Base-by-base conservation (phyloP, 495 filamentous ascomycete species). In the Penicillium bialowiezense region DNA sequence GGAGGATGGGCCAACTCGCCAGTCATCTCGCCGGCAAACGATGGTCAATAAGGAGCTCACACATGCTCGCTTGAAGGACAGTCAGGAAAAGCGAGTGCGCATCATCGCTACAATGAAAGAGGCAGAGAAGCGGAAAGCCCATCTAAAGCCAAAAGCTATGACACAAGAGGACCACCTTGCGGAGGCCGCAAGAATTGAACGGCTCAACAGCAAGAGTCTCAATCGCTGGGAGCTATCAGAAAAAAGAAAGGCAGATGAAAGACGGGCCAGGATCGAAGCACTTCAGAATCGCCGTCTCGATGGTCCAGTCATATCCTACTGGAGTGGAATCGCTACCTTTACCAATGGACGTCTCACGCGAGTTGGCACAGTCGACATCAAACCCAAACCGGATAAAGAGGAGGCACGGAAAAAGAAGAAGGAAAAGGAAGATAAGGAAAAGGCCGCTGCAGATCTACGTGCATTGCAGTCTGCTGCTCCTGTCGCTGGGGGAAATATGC, bases 161-260 rank as follows among this genome's bases (percentile, higher is more conserved):
- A 95, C 90, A 18, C 93, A 97, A 64, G 88, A 75, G n/a, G 85
- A 97, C 51, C 84, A 89, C 28, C 73, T 98, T 33, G 82, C 81
- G 10, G 89, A 95, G 64, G 93, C 92, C 18, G 90, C 84, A 20
- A 72, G 84, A 55, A 81, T 91, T 23, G 92, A 97, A 65, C 83
- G 84, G 65, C 72, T 80, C 50, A 98, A 97, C 58, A 79, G 85
- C 41, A 95, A 92, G 75, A 96, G 89, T 72, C 68, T 98, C 57
- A 95, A 90, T 58, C 79, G 87, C 32, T 98, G 93, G 92, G 92
- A 97, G 68, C 87, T 89, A 63, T 85, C 85, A 12, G 93, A 98
- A 71, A 88, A 88, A 70, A 79, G 82, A 58, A 81, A 91, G 50
- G 85, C 89, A 20, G 90, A 93, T 60, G 89, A 92, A 65, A 75